A percentile compares a stretch with the other conserved stretches of the same genome.
Conservation (phyloP, 2,329 filamentous ascomycete species). For the Cercospora brassicicola region DNA sequence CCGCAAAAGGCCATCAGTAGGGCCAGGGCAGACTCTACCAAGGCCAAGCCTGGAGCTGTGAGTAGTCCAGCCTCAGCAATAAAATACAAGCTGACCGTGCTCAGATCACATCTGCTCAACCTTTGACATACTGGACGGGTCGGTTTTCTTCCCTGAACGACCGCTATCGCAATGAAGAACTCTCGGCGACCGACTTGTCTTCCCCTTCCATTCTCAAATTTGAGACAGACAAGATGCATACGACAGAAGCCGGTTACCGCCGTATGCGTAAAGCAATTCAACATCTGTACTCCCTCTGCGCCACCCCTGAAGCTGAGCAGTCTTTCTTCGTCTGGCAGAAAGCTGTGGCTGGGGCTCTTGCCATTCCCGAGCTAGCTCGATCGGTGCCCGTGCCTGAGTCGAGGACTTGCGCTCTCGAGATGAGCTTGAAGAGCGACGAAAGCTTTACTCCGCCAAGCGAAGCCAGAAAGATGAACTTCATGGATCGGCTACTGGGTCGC, state of each 20-base stretch:
- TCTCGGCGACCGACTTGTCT: constrained; percentile 38
- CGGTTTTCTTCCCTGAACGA: constrained; percentile 61
- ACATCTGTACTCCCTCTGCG: constrained; percentile 32
- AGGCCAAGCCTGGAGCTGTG: constrained; percentile 15
- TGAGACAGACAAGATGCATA: constrained; percentile 35
- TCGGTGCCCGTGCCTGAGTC: constrained; percentile 19
- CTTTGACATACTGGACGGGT: constrained; percentile 61
- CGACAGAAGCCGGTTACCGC: constrained; percentile 29
- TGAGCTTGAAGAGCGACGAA: constrained; percentile 23
- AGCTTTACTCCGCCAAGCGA: constrained; percentile 17
- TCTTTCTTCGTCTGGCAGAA: constrained; percentile 36
- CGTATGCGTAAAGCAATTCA: constrained; percentile 36
- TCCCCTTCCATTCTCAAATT: constrained; percentile 17
- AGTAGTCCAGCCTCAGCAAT: not conserved
- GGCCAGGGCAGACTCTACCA: constrained; percentile 11
- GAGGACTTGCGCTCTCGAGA: constrained; percentile 23
- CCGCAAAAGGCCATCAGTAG: not conserved
- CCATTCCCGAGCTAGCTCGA: constrained; percentile 29
- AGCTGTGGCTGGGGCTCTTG: constrained; percentile 29
- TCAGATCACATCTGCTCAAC: constrained; percentile 32
- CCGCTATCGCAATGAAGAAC: constrained; percentile 51
- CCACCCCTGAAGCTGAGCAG: constrained; percentile 33
- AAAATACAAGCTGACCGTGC: not conserved
- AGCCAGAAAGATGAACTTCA: constrained; percentile 36
- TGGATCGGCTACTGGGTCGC: constrained; percentile 40